Evolutionary conservation across 441 rosid genomes (phyloP), one percentile per base, ranked within the genome.

Genomic region (Dalechampia spathulata): DNA sequence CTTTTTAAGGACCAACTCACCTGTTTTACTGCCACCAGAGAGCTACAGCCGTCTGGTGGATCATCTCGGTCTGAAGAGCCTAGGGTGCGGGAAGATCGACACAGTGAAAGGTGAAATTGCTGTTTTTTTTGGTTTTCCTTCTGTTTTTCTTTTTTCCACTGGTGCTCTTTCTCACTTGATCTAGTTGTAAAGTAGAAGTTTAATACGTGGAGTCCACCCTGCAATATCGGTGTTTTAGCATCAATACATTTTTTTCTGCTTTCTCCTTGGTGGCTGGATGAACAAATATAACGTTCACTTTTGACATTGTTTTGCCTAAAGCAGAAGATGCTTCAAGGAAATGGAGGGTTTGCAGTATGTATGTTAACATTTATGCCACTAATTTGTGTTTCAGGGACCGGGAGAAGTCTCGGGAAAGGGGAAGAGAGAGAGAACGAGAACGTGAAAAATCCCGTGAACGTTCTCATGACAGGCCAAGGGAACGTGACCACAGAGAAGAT

Each of bases 351-450:
- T 30, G 34, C 8, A 30, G 34, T 28, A 8, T 36, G 21, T 17
- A 16, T 36, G 16, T 11, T 40, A 41, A 23, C 26, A 14, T 43
- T 9, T 16, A 7, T 22, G n/a, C 22, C 6, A 22, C 15, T 48
- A 17, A 52, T 5, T 49, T 52, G 13, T 20, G 37, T 60, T 17
- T 42, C 62, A 77, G 81, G 69, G 84, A 83, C 51, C 69, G 75
- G 39, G 98, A 88, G 64, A 81, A 64, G 68, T 87, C 93, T 17
- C 94, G 78, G 64, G 97, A 90, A 57, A 83, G 80, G 63, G 95
- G 77, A 49, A 83, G 81, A 53, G 95, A 88, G 11, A 77, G 62
- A 52, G 95, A 83, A 53, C 76, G 71, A 72, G 96, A 87, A 45
- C 80, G 70, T 17, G 93, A 84, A 90, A 84, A 63, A 80, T 90